Conservation (phyloP, 306 rosid species). For the Benincasa hispida region DNA sequence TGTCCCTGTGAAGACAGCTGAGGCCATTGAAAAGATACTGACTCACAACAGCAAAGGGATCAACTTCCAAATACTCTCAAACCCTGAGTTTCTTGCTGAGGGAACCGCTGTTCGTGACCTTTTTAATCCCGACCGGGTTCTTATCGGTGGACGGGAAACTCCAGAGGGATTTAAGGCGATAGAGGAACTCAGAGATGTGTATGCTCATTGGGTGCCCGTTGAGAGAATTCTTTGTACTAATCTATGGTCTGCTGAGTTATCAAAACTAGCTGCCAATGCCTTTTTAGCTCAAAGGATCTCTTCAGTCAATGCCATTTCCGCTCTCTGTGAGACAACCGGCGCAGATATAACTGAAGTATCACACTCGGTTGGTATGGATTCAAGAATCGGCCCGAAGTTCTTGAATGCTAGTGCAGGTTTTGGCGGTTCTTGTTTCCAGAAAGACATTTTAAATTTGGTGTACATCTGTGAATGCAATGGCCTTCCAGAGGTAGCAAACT, state of each 20-base stretch:
- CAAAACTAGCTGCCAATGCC: slow-evolving; percentile 94
- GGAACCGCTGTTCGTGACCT: slow-evolving; percentile 76
- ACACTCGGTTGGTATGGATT: slow-evolving; percentile 69
- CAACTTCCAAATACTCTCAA: slow-evolving; percentile 76
- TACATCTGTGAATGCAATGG: slow-evolving; percentile 93
- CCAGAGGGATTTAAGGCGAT: slow-evolving; percentile 75
- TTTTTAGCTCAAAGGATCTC: slow-evolving; percentile 90
- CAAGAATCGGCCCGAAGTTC: slow-evolving; percentile 82
- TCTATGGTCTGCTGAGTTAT: slow-evolving; percentile 92
- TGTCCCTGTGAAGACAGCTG: slow-evolving; percentile 90
- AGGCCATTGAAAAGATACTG: slow-evolving; percentile 84
- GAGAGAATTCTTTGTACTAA: slow-evolving; percentile 71
- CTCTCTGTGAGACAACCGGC: slow-evolving; percentile 89
- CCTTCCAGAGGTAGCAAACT: slow-evolving; percentile 82
- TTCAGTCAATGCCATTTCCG: slow-evolving; percentile 87
- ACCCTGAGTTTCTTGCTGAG: slow-evolving; percentile 92
- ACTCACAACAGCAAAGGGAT: slow-evolving; percentile 82
- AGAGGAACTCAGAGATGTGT: slow-evolving; percentile 48
- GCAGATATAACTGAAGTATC: slow-evolving; percentile 79
- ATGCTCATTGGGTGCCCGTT: slow-evolving; percentile 74
- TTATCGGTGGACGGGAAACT: slow-evolving; percentile 87
- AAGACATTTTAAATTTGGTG: slow-evolving; percentile 79
- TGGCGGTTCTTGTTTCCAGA: slow-evolving; percentile 94
- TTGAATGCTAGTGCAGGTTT: slow-evolving; percentile 86
- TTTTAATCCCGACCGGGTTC: slow-evolving; percentile 63